phyloP scores from a whole-genome alignment of 306 rosid species.

The Cucumis hystrix region DNA sequence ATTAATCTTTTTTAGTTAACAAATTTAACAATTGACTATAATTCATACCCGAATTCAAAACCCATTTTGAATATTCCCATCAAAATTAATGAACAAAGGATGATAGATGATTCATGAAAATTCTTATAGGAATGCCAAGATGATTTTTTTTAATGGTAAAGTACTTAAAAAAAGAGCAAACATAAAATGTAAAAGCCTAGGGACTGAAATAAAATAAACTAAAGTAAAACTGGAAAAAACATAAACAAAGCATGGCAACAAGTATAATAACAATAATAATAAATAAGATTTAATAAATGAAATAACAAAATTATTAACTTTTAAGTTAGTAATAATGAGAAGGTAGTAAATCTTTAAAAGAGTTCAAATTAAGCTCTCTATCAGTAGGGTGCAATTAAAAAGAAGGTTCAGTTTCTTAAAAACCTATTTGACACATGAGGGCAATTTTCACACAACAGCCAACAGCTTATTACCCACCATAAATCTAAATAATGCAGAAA shows the following conservation, averaged over 20 bases:
- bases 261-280: not conserved
- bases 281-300: not conserved
- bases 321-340: not conserved
- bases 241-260: not conserved
- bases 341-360: not conserved
- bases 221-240: not conserved
- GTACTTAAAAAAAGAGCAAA: not conserved
- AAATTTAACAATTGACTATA: not conserved
- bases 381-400: not conserved
- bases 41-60: not conserved
- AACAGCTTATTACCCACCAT: slow-evolving; percentile 12
- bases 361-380: not conserved
- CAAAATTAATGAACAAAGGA: not conserved
- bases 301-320: not conserved
- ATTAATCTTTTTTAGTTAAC: not conserved
- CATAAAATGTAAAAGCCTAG: not conserved
- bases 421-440: not conserved
- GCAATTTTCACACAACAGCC: slow-evolving; percentile 3
- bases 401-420: not conserved
- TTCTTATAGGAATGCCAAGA: not conserved
- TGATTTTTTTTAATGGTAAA: not conserved
- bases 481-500: slow-evolving; percentile 9
- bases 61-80: not conserved
- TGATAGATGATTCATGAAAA: not conserved
- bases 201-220: not conserved